Conservation (phyloP, 345 rosid genomes). For the Eucalyptus victrix region DNA sequence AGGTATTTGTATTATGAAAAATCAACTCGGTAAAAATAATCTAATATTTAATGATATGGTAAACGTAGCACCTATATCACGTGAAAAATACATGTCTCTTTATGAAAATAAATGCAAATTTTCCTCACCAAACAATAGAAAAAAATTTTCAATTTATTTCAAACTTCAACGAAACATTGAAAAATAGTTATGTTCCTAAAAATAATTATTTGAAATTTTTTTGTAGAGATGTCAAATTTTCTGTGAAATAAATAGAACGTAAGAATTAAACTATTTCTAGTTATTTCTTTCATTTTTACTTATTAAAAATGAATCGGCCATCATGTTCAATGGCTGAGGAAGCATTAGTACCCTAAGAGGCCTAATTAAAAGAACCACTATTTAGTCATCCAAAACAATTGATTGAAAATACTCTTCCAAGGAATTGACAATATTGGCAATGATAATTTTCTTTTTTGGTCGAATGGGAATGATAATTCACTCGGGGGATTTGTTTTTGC, state of each 20-base stretch:
- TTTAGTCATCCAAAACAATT: neutral
- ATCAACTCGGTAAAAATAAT: neutral
- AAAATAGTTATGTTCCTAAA: neutral
- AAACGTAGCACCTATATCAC: neutral
- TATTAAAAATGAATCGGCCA: neutral
- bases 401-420: neutral
- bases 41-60: neutral
- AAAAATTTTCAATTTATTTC: neutral
- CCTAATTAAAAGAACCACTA: neutral
- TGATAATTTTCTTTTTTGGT: no score
- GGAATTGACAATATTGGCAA: neutral
- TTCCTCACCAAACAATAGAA: rapidly evolving
- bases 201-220: rapidly evolving
- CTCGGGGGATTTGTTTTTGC: no score
- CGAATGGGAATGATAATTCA: neutral
- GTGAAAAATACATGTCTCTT: neutral
- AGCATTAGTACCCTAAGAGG: neutral
- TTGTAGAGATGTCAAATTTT: neutral
- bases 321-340: neutral
- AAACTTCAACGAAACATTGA: rapidly evolving
- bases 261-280: neutral
- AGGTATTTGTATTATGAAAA: neutral
- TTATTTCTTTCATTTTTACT: neutral
- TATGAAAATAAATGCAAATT: neutral
- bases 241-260: rapidly evolving